Evolutionary conservation across 139 green algal genomes (phyloP), one percentile per base, ranked within the genome.

Genomic region (Chlamydomonas eustigma): DNA sequence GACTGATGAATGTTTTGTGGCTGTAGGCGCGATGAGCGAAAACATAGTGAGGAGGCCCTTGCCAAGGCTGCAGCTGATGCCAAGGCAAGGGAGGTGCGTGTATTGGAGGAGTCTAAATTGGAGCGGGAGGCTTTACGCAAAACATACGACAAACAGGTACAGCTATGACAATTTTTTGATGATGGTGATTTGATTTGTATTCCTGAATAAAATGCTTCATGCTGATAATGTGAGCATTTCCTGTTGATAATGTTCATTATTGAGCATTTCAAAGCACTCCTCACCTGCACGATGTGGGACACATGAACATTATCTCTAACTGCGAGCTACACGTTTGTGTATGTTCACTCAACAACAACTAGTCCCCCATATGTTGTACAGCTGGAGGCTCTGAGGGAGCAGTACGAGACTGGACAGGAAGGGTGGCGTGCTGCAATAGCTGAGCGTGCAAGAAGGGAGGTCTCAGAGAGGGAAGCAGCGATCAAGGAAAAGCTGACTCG

Each of bases 351-450:
- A n/a, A n/a, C n/a, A n/a, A n/a, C n/a, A n/a, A n/a, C n/a, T n/a
- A n/a, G n/a, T n/a, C n/a, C n/a, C n/a, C n/a, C n/a, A n/a, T n/a
- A n/a, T n/a, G n/a, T n/a, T n/a, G n/a, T n/a, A 1, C 80, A 85
- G 80, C 58, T 85, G 0, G 72, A 80, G 4, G 38, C 75, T 0
- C 63, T 83, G 8, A 67, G 81, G 1, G 79, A 82, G 77, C 63
- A 81, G 22, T 77, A 80, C 32, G 81, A 85, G 44, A 81, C 64
- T 35, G 81, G 83, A 51, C 81, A 84, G 74, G 83, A 84, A 71
- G 84, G 83, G 8, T 91, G 87, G 87, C 78, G 85, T 2, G 81
- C 79, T n/a, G 84, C 83, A 18, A 79, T 91, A 34, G 76, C 81
- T 12, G 83, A 90, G 75, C 80, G 84, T 18, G 70, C 83, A 0